Evolutionary conservation across 2,329 filamentous ascomycete species (phyloP), one percentile per base, ranked within the genome.

Genomic region (Leptographium lundbergii): DNA sequence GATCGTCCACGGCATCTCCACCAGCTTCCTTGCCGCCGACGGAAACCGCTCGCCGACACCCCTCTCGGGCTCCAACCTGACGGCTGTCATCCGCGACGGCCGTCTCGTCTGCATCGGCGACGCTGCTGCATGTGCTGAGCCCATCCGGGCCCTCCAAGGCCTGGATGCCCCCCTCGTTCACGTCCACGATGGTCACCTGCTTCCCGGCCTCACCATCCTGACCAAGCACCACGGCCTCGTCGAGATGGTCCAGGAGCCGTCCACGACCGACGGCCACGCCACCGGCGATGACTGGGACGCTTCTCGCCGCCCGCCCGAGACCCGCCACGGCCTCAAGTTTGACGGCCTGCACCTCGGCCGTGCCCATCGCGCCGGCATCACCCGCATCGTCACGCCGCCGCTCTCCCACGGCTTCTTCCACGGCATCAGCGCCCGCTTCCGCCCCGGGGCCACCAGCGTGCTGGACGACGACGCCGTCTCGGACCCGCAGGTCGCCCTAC

Each of bases 171-270:
- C 65, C 4, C 66, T 80, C 19, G 39, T 67, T 4, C 22, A 56
- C 5, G 70, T 81, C 4, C 53, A 69, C 17, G 69, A 81, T 50
- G 79, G 78, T 3, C 68, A 80, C 61, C 64, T 80, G 42, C 71
- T 75, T 9, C 75, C 78, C 3, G 73, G 77, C 0, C 65, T 82
- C 36, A 79, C 74, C n/a, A 74, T 76, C 2, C 70, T 81, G 39
- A 74, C 77, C 4, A 70, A 71, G 6, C 65, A 67, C 9, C 71
- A 82, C 2, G 80, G 80, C 1, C 68, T 82, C 4, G 66, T 69
- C 13, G 80, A 82, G 63, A 81, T 82, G 48, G 65, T 68, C 24
- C 69, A 67, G 1, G 75, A 78, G 56, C 61, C 64, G 1, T 68
- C 67, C 25, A 80, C 80, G 0, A 70, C 73, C 3, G 79, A 82